These are phyloP conservation scores for Scheffersomyces illinoinensis DNA, from an alignment of 1,139 yeast species.

Conservation along the genomic window DNA sequence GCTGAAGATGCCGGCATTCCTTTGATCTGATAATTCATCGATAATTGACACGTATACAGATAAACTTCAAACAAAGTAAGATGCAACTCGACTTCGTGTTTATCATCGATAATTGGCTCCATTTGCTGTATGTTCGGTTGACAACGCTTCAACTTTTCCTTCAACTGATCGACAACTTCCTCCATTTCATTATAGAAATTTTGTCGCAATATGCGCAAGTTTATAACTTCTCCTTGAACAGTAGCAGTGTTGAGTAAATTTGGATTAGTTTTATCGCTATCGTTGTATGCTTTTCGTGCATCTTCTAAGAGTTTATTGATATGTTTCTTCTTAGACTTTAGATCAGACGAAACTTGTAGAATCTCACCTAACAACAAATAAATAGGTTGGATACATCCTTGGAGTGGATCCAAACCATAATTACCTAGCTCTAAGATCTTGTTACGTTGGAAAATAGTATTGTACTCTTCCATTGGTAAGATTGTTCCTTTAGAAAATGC, in stretches of 20 bases:
- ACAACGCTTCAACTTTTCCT: background rate
- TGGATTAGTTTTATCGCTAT: background rate
- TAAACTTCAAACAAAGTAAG: slow-evolving; percentile 6
- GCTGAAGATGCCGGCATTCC: slow-evolving; percentile 1
- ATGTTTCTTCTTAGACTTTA: background rate
- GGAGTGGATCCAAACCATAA: slow-evolving; percentile 19
- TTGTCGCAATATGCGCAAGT: slow-evolving; percentile 1
- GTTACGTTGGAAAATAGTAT: slow-evolving; percentile 6
- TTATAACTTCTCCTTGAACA: background rate
- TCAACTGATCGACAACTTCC: background rate
- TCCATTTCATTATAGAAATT: background rate
- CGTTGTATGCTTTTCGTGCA: background rate
- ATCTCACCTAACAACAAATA: slow-evolving; percentile 7
- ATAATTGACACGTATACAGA: slow-evolving; percentile 4
- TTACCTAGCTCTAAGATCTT: slow-evolving; percentile 1
- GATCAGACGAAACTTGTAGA: slow-evolving; percentile 1
- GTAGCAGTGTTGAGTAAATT: background rate
- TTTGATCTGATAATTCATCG: slow-evolving; percentile 3
- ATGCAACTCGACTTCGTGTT: slow-evolving; percentile 4
- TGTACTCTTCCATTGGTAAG: slow-evolving; percentile 11
- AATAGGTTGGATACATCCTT: slow-evolving; percentile 9
- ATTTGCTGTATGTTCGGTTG: slow-evolving; percentile 1
- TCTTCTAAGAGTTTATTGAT: background rate
- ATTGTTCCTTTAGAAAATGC: slow-evolving; percentile 13
- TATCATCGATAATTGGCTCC: background rate